Evolutionary conservation across 805 yeast genomes (phyloP), one percentile per base, ranked within the genome.

Genomic region (Myxozyma sirexii): DNA sequence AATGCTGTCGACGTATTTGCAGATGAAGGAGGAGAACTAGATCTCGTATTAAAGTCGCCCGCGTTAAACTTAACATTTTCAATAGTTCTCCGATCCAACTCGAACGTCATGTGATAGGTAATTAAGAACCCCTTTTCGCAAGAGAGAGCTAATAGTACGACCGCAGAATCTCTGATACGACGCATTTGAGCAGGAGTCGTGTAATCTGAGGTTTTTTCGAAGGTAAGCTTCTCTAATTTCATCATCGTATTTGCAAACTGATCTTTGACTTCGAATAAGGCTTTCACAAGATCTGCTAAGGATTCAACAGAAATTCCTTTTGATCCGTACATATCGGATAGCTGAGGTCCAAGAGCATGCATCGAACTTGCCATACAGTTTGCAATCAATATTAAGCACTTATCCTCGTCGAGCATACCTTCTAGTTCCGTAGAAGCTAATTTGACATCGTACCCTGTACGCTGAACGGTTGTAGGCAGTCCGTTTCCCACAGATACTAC

Each of bases 401-500:
- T 43, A 21, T 58, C 62, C 43, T 53, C 58, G 23, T 53, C 62
- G 12, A 48, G 47, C 19, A 51, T 10, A 23, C 26, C 59, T 2
- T 41, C 10, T 7, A 29, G 33, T 7, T 29, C 57, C 5, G 33
- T 35, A 39, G 50, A 31, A 5, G 58, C 56, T 2, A 54, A 24
- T 8, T 50, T 21, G 15, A 59, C 63, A 31, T 59, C 60, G 29
- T 45, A 37, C 10, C 46, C 51, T 13, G 48, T n/a, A 1, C 23
- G 23, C 21, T 47, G 56, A 13, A 54, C 31, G 15, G 60, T 19
- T 5, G 57, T 26, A n/a, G 63, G 63, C 21, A 59, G 56, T 7
- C 63, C 63, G 35, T 56, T 56, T 2, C 54, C 43, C 24, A 56
- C 29, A 12, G 63, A 59, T 1, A 47, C 57, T 3, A 37, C 43